phyloP scores from a whole-genome alignment of 2,329 filamentous ascomycete genomes.

The Saccharata proteae region DNA sequence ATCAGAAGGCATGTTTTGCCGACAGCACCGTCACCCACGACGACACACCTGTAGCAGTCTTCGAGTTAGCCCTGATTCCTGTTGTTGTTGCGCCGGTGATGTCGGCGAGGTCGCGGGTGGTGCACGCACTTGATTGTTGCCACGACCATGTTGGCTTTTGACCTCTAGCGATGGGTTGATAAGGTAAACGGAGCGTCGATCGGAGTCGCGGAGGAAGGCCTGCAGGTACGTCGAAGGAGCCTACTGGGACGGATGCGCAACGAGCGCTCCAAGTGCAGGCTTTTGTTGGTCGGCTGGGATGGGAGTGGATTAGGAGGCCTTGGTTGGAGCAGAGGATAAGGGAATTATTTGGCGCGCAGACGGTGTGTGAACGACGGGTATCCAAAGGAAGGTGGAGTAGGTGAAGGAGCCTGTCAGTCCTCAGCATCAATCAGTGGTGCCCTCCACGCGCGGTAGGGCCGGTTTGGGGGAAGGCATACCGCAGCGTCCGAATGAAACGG shows the following conservation, averaged over 20 bases:
- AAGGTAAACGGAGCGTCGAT: not conserved
- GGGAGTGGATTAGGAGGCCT: constrained; percentile 2
- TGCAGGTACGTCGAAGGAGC: not conserved
- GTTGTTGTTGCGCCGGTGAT: not conserved
- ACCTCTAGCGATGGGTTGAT: not conserved
- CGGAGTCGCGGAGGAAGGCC: not conserved
- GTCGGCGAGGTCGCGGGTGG: not conserved
- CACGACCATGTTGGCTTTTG: constrained; percentile 24
- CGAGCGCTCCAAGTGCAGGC: constrained; percentile 11
- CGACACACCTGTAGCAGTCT: constrained; percentile 65
- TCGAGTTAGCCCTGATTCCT: not conserved
- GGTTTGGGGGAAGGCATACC: constrained; percentile 18
- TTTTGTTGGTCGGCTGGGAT: constrained; percentile 10
- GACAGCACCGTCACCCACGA: constrained; percentile 97
- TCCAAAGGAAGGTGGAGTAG: constrained; percentile 25
- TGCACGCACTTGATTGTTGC: constrained; percentile 29
- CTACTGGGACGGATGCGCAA: constrained; percentile 2
- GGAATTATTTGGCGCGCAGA: constrained; percentile 1
- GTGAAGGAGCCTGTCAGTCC: constrained; percentile 17
- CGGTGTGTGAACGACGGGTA: constrained; percentile 13
- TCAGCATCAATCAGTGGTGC: constrained; percentile 17
- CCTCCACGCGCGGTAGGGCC: constrained; percentile 13
- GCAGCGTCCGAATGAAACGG: constrained; percentile 18
- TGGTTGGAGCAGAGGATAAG: not conserved
- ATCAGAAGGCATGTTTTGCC: constrained; percentile 99